Evolutionary conservation across 306 rosid genomes (phyloP), one percentile per base, ranked within the genome.

Genomic region (Dalbergia cultrata): DNA sequence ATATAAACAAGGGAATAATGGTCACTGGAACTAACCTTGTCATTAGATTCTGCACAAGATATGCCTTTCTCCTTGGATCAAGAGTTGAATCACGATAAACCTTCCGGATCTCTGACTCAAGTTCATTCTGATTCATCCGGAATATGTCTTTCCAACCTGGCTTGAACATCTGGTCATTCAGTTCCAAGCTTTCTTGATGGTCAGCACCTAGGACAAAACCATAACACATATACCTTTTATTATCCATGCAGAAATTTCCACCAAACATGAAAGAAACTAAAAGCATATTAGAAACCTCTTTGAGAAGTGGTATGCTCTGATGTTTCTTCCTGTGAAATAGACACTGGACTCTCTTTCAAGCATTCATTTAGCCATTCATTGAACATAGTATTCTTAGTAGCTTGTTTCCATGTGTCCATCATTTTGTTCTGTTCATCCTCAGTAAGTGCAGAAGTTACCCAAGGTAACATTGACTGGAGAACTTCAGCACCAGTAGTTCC

Each of bases 81-180:
- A 96, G 99, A 74, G 98, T 88, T 13, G 83, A 90, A 65, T 96
- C 99, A 59, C 90, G 94, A 87, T 96, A 93, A 67, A 96, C 99
- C 88, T 96, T 93, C 84, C 99, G 88, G 81, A 93, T 93, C 90
- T 96, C 99, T 72, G 98, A 88, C 81, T 93, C 99, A 67, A 96
- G 94, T 83, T 96, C 99, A 92, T 86, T 92, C 87, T 96, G 94
- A 77, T 96, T 96, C 99, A 96, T 96, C 62, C 99, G 97, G 75
- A 96, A 96, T 83, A 96, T 96, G 88, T 96, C 99, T 85, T 96
- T 96, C 99, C 99, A 96, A 67, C 99, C 99, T 49, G 99, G 99
- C 89, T 88, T 96, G 89, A 96, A 96, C 99, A 92, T 96, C 90
- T 92, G 98, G 80, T 92, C 98, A 77, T 86, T 89, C 76, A 89